Evolutionary conservation across 2,329 filamentous ascomycete species (phyloP).

Genomic region (Teratosphaeria zuluensis): DNA sequence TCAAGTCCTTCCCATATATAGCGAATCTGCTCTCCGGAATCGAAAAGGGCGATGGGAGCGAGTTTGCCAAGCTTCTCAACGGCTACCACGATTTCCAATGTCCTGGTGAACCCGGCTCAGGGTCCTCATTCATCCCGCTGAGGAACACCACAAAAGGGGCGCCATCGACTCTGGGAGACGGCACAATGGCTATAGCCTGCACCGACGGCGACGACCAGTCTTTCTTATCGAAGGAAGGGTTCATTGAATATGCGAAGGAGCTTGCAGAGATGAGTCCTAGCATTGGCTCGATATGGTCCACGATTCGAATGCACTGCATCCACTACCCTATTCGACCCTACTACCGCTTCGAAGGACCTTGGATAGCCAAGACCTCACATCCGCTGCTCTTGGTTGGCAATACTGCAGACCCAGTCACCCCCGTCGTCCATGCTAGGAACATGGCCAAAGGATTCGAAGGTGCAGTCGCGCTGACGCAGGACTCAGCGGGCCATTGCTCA

Average conservation of each 20-base stretch:
- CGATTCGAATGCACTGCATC: slow-evolving; percentile 26
- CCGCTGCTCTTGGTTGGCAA: slow-evolving; percentile 25
- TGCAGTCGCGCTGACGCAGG: slow-evolving; percentile 22
- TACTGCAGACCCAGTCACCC: slow-evolving; percentile 27
- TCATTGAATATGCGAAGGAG: slow-evolving; percentile 26
- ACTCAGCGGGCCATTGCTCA: slow-evolving; percentile 25
- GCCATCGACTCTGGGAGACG: slow-evolving; percentile 5
- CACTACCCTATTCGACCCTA: slow-evolving; percentile 28
- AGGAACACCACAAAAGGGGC: slow-evolving; percentile 3
- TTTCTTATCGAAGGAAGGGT: slow-evolving; percentile 14
- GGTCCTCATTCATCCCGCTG: slow-evolving; percentile 2
- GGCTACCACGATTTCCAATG: slow-evolving; percentile 7
- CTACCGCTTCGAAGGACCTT: slow-evolving; percentile 24
- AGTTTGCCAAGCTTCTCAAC: slow-evolving; percentile 18
- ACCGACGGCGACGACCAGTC: slow-evolving; percentile 30
- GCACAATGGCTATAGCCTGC: slow-evolving; percentile 28
- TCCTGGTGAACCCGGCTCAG: not conserved
- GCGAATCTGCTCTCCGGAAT: slow-evolving; percentile 27
- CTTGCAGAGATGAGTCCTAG: slow-evolving; percentile 26
- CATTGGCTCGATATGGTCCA: slow-evolving; percentile 30
- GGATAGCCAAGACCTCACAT: slow-evolving; percentile 17
- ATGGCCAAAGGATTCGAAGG: slow-evolving; percentile 27
- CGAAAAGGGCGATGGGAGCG: slow-evolving; percentile 23
- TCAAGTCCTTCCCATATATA: slow-evolving; percentile 24
- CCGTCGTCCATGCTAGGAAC: slow-evolving; percentile 20